Conservation (phyloP, 108 stramenopile genomes). For the Skeletonema menzelii region DNA sequence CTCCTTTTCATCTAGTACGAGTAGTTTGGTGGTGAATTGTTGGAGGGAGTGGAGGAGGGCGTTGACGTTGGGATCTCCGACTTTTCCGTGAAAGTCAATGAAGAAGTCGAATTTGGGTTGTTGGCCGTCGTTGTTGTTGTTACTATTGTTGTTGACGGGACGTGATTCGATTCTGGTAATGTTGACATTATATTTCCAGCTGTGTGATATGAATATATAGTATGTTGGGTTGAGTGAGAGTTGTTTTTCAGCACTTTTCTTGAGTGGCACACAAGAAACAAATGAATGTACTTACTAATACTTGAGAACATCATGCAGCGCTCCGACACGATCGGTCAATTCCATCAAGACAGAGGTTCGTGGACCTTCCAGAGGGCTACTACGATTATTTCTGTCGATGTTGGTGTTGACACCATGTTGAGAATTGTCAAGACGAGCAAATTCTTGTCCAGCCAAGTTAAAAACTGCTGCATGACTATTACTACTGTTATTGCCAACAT, state of each 20-base stretch:
- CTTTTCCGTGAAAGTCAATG: slow-evolving; percentile 75
- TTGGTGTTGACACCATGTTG: neutral
- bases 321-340: slow-evolving; percentile 82
- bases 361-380: slow-evolving; percentile 24
- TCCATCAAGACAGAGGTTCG: slow-evolving; percentile 87
- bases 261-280: neutral
- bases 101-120: slow-evolving; percentile 74
- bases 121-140: slow-evolving; percentile 3
- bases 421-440: neutral
- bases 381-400: neutral
- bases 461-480: neutral
- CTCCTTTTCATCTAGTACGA: slow-evolving; percentile 87
- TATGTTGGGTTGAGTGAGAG: neutral
- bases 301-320: slow-evolving; percentile 84
- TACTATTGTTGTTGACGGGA: slow-evolving; percentile 36
- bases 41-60: slow-evolving; percentile 54
- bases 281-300: slow-evolving; percentile 54
- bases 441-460: neutral
- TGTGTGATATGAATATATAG: neutral
- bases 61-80: slow-evolving; percentile 59
- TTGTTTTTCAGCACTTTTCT: neutral
- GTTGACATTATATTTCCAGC: slow-evolving; percentile 92
- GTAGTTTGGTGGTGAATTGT: slow-evolving; percentile 62
- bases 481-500: neutral
- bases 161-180: slow-evolving; percentile 90